Base-by-base conservation (phyloP, 768 basidiomycete genomes). In the Cubamyces lactineus region DNA sequence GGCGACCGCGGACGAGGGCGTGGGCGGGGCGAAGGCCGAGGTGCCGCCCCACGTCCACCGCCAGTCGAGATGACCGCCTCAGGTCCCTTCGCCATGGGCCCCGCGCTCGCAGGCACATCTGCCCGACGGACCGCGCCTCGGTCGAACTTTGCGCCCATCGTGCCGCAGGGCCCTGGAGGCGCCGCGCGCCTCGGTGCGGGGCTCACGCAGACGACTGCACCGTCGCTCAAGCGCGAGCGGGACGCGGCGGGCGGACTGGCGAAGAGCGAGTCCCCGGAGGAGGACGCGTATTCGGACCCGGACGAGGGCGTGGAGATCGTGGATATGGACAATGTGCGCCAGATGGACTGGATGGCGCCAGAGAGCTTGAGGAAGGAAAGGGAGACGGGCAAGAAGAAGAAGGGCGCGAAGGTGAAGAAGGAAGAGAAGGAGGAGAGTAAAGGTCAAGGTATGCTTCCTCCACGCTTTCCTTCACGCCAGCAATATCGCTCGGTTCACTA, bases 331-430 rank as follows among this genome's bases (percentile, higher is more conserved):
- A 81, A 87, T 60, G 85, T 94, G 30, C 76, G 82, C 53, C 78
- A 86, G 63, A 84, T 94, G 85, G 92, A 94, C 72, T 92, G 87
- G 86, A 92, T 92, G 87, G 92, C 92, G 8, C 92, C 92, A 0
- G 91, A 93, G 70, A 86, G 81, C 62, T 69, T 93, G 57, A 78
- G 76, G 57, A 86, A 69, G 39, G 74, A 76, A 47, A 67, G 71
- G 59, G 74, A 73, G 46, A 69, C 68, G 12, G 60, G 68, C 47
- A 74, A 74, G 63, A 71, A 53, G 61, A 61, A 72, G 17, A 62
- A 67, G 41, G 56, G 28, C 0, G 61, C 41, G 21, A 67, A 69
- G 58, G 66, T 76, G 12, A 85, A 85, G 72, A 79, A 78, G 47
- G 84, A 86, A 67, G 80, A 66, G 26, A 56, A 65, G 43, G 69